A percentile compares a stretch with the other conserved stretches of the same genome.
These are phyloP conservation scores for Solanum hybrid DNA, from an alignment of 305 asterid genomes.

Conservation along the genomic window DNA sequence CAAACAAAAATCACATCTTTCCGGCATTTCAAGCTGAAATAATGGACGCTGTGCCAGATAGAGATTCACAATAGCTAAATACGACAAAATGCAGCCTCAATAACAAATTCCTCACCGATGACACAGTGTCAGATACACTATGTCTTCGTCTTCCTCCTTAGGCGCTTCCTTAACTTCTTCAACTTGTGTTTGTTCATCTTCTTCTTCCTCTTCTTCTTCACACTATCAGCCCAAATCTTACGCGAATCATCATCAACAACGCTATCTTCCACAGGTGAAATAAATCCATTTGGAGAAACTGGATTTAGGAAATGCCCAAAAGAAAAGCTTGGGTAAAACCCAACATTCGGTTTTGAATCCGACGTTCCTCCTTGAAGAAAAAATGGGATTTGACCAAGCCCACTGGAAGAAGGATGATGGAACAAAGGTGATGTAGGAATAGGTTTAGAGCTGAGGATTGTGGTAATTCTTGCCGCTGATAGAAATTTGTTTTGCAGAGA, in stretches of 20 bases:
- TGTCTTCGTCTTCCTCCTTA: constrained; percentile 49
- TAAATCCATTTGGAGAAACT: constrained; percentile 4
- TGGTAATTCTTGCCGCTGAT: constrained; percentile 23
- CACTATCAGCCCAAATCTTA: constrained; percentile 61
- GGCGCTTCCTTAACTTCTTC: constrained; percentile 66
- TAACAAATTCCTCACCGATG: constrained; percentile 2
- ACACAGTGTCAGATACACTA: not conserved
- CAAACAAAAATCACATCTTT: not conserved
- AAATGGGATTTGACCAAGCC: constrained; percentile 9
- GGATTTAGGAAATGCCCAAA: constrained; percentile 45
- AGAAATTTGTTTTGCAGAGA: constrained; percentile 36
- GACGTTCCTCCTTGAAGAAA: not conserved
- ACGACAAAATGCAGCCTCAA: not conserved
- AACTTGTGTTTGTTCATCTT: constrained; percentile 90
- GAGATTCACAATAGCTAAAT: not conserved
- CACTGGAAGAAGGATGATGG: not conserved
- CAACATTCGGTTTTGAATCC: constrained; percentile 4
- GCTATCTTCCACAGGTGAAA: constrained; percentile 13
- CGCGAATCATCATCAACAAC: constrained; percentile 22
- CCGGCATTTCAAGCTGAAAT: not conserved
- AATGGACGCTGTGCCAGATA: not conserved
- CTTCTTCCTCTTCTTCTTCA: constrained; percentile 84
- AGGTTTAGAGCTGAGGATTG: constrained; percentile 6
- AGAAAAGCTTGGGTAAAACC: constrained; percentile 39
- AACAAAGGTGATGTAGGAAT: constrained; percentile 5